Percentiles rank a stretch among this genome's conserved stretches.
phyloP scores from a whole-genome alignment of 176 grass and related monocot species.

The Aechmea fasciata region DNA sequence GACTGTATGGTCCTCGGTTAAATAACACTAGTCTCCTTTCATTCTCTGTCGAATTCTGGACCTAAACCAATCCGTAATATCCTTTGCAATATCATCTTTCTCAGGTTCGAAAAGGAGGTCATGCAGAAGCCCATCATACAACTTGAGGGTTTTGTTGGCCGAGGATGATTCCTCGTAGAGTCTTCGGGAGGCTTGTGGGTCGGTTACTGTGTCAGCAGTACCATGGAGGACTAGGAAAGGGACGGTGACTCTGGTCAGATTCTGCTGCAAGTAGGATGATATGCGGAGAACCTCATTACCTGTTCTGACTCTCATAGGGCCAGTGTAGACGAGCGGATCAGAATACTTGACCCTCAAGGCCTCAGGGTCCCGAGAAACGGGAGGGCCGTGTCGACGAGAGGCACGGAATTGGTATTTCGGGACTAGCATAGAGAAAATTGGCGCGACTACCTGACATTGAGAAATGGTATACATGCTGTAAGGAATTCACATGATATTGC shows the following conservation, averaged over 20 bases:
- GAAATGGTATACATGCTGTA: slow-evolving; percentile 2
- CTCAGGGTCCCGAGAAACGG: slow-evolving; percentile 70
- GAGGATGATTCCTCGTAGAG: slow-evolving; percentile 49
- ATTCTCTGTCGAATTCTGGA: slow-evolving; percentile 24
- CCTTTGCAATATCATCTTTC: slow-evolving; percentile 58
- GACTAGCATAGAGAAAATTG: slow-evolving; percentile 52
- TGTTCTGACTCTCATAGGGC: slow-evolving; percentile 73
- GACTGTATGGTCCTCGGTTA: no score
- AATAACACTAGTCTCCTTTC: neutral
- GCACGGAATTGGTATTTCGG: slow-evolving; percentile 58
- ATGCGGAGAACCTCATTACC: slow-evolving; percentile 63
- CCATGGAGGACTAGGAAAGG: slow-evolving; percentile 73
- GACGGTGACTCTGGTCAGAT: slow-evolving; percentile 46
- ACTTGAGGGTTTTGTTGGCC: slow-evolving; percentile 47
- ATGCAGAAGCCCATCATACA: slow-evolving; percentile 53
- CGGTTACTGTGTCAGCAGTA: slow-evolving; percentile 53
- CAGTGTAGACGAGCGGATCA: slow-evolving; percentile 76
- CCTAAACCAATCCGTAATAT: slow-evolving; percentile 51
- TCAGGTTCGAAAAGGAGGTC: slow-evolving; percentile 76
- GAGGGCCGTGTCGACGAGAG: slow-evolving; percentile 46
- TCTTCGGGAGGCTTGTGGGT: slow-evolving; percentile 35
- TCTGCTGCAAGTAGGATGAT: slow-evolving; percentile 55
- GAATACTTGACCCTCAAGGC: slow-evolving; percentile 58
- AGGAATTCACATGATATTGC: neutral
- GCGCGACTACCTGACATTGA: slow-evolving; percentile 55